Base-by-base conservation (phyloP, 768 basidiomycete genomes). In the Thelephora ganbajun region DNA sequence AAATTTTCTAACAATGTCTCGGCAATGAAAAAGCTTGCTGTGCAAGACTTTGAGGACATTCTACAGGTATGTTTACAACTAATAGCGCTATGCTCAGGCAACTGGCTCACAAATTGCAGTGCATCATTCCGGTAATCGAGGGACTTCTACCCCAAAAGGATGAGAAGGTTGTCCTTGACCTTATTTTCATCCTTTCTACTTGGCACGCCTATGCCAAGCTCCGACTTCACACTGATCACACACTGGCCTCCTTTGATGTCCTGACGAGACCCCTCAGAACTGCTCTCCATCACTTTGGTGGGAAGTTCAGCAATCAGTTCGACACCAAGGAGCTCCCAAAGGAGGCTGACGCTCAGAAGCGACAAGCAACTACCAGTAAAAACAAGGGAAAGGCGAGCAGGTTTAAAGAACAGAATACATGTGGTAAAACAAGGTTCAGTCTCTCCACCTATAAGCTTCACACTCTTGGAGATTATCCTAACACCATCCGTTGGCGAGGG, bases 131-230 rank as follows among this genome's bases (percentile, higher is more conserved):
- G 0, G 63, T 56, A 0, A 68, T 70, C 26, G 65, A 71, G 5
- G 67, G 62, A 2, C 57, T 73, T 0, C 52, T 70, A 0, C 59
- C 57, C 3, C 48, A 56, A 6, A 44, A 23, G 0, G 54, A 66
- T 16, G 50, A 67, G 22, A 12, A 26, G 3, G 43, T 53, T 1
- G 49, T 44, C 34, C 20, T n/a, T 12, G 33, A 50, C 26, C 33
- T 50, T 16, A 26, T 51, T 5, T 50, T 37, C 11, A 42, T 48
- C 11, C 48, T 64, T 3, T 59, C 58, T 0, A 53, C 57, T 9
- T 69, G 67, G 69, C 70, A 70, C 53, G 61, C 59, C 0, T 55
- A 63, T 11, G 67, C 65, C 1, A 72, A 72, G 50, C 57, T 71
- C 1, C 60, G 62, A 5, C 44, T 69, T 46, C 70, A 71, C 46